Base-by-base conservation (phyloP, 495 filamentous ascomycete species). In the Rhizodiscina lignyota region DNA sequence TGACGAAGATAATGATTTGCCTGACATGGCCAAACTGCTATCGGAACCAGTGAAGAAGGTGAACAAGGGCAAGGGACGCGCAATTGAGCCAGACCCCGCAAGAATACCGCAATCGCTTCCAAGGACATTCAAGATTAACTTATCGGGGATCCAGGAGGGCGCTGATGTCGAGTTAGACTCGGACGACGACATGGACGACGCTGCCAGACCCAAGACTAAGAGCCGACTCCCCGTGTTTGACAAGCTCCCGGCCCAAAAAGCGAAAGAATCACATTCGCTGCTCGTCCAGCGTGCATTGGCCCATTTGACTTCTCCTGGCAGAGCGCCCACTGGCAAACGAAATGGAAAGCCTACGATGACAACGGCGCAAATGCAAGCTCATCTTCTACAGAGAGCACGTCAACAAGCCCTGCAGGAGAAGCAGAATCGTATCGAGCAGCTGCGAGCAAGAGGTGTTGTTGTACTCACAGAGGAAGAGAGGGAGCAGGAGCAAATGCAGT, bases 381-480 rank as follows among this genome's bases (percentile, higher is more conserved):
- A 56, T 15, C 53, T 96, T 12, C 56, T 75, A 4, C 67, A 68
- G 39, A 69, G 74, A 37, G 83, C 85, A 0, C 69, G 82, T 22
- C 63, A 75, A 42, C 89, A 99, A 56, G 91, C 86, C 27, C 67
- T 68, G 17, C 55, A 68, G 21, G 85, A 86, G 49, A 67, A 83
- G n/a, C 72, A 74, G 30, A 77, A 83, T 44, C 77, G 75, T 38
- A 67, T 96, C 12, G 71, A 81, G 39, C 70, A 78, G 39, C 62
- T 96, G 18, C 66, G 68, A 36, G 73, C 75, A 15, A 80, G 77
- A 50, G 89, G 89, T 21, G 64, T 96, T 12, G 59, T 79, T 28
- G 62, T 94, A n/a, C 77, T 81, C 44, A 93, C 82, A 1, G 70
- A 74, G 3, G 89, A 93, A 53, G 85, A 99, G 44, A 66, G 81